These are phyloP conservation scores for Collybia sp. DNA, from an alignment of 768 basidiomycete genomes.

Conservation along the genomic window DNA sequence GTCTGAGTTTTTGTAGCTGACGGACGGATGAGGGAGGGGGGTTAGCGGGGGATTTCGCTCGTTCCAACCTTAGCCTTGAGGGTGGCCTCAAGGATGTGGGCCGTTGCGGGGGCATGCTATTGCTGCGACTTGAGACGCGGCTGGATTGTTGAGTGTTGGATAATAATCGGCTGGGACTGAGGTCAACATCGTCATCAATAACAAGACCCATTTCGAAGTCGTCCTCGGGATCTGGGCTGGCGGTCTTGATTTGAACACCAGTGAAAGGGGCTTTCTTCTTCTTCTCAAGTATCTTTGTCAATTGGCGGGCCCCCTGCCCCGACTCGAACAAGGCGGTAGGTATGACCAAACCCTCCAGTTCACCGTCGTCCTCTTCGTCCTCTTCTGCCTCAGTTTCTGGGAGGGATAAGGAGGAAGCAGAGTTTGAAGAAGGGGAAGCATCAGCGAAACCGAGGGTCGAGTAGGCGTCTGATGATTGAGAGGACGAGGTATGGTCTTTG, in stretches of 20 bases:
- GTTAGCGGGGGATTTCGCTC: conserved; percentile 68
- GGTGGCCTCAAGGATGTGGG: conserved; percentile 55
- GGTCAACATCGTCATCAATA: conserved; percentile 78
- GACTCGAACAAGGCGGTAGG: conserved; percentile 75
- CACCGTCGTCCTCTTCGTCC: conserved; percentile 64
- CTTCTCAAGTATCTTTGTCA: conserved; percentile 46
- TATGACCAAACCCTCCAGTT: conserved; percentile 78
- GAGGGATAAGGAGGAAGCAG: conserved; percentile 58
- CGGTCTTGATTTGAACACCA: conserved; percentile 36
- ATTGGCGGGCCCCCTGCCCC: conserved; percentile 48
- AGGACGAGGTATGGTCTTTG: conserved; percentile 76
- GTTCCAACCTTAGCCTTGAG: conserved; percentile 55
- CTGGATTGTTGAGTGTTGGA: conserved; percentile 43
- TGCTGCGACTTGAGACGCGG: conserved; percentile 47
- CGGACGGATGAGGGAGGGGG: conserved; percentile 67
- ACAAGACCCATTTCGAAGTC: conserved; percentile 85
- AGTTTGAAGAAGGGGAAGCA: conserved; percentile 67
- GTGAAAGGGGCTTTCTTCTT: conserved; percentile 49
- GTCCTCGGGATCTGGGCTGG: conserved; percentile 68
- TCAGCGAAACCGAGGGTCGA: conserved; percentile 75
- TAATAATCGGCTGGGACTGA: conserved; percentile 73
- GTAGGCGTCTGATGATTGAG: conserved; percentile 85
- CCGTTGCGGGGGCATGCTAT: conserved; percentile 51
- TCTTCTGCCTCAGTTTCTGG: conserved; percentile 73
- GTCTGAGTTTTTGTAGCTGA: too few relatives aligned